Evolutionary conservation across 2,329 filamentous ascomycete species (phyloP).

Genomic region (Claviceps monticola): DNA sequence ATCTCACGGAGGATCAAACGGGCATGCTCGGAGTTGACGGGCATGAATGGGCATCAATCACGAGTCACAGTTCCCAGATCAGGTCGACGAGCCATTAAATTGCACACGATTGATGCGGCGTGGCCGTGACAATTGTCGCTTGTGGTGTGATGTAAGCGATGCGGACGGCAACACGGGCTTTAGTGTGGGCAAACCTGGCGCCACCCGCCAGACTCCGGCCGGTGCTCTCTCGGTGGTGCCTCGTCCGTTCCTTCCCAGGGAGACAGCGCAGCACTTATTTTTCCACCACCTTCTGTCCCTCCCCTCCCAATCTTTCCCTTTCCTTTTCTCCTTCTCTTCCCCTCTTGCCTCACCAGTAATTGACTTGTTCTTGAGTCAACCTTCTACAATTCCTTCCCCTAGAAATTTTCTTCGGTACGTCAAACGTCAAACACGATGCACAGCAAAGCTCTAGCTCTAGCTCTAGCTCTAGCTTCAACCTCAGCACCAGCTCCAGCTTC

Average conservation of each 20-base stretch:
- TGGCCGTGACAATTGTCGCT: not conserved
- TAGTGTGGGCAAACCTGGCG: not conserved
- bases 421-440: not conserved
- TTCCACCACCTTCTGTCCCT: conserved; percentile 3
- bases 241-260: not conserved
- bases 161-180: not conserved
- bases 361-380: not conserved
- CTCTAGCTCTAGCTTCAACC: not conserved
- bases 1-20: not conserved
- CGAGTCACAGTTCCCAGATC: not conserved
- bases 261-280: conserved; percentile 2
- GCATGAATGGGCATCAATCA: not conserved
- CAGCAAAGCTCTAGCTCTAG: not conserved
- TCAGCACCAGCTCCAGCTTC: not conserved
- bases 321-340: not conserved
- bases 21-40: not conserved
- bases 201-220: not conserved
- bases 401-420: conserved; percentile 3
- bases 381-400: conserved; percentile 2
- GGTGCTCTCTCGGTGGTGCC: not conserved
- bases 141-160: not conserved
- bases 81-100: not conserved
- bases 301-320: not conserved
- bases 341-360: not conserved
- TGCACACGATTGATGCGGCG: not conserved